phyloP scores from a whole-genome alignment of 164 flowering plant genomes.

The Dillenia suffruticosa region DNA sequence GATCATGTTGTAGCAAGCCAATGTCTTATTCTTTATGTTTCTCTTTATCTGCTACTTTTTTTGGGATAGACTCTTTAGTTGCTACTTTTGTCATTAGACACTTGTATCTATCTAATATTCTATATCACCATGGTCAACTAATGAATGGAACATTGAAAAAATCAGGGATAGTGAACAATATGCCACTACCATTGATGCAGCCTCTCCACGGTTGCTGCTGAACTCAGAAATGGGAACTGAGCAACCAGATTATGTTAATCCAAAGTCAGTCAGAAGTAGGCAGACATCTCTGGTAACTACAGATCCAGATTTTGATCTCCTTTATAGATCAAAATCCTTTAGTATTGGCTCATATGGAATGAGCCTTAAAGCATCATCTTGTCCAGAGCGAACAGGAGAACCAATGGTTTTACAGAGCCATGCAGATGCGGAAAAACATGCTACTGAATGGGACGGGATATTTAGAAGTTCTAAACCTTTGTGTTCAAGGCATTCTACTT shows the following conservation, averaged over 20 bases:
- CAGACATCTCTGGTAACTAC: slow-evolving; percentile 4
- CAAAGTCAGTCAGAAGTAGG: slow-evolving; percentile 15
- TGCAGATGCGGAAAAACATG: slow-evolving; percentile 14
- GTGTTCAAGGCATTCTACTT: slow-evolving; percentile 17
- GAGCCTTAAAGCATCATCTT: slow-evolving; percentile 5
- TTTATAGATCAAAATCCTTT: slow-evolving; percentile 23
- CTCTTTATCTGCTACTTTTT: neutral
- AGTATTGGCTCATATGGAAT: slow-evolving; percentile 3
- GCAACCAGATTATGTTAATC: slow-evolving; percentile 12
- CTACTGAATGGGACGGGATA: slow-evolving; percentile 17
- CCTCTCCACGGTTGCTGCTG: slow-evolving; percentile 17
- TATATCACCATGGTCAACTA: neutral
- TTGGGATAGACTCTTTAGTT: too few relatives aligned
- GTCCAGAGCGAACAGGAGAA: slow-evolving; percentile 16
- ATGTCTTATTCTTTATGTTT: neutral
- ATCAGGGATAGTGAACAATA: slow-evolving; percentile 35
- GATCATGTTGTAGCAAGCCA: too few relatives aligned
- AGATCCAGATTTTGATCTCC: slow-evolving; percentile 20
- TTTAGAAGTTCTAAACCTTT: slow-evolving; percentile 17
- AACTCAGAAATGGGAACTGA: slow-evolving; percentile 18
- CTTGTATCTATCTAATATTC: too few relatives aligned
- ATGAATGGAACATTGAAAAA: slow-evolving; percentile 3
- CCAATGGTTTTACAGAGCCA: slow-evolving; percentile 13
- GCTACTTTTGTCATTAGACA: neutral
- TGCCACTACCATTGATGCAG: slow-evolving; percentile 10